Percentiles rank a stretch among this genome's conserved stretches.
phyloP scores from a whole-genome alignment of 148 eudicot species.

The Camellia granthamiana region DNA sequence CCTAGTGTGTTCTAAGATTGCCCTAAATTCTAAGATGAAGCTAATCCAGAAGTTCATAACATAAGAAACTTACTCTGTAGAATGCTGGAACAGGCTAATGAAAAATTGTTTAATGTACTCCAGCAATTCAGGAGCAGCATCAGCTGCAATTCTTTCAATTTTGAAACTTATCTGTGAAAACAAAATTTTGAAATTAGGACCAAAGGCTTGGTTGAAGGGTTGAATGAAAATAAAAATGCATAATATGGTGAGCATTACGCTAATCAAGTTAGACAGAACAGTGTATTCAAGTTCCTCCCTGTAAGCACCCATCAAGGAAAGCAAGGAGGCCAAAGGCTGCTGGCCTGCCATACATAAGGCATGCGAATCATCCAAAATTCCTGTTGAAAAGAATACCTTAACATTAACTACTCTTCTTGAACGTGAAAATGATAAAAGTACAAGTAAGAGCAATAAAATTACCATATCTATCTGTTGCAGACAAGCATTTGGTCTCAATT shows the following conservation, averaged over 20 bases:
- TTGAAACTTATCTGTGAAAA: constrained; percentile 58
- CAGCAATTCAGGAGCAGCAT: constrained; percentile 66
- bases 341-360: constrained; percentile 83
- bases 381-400: constrained; percentile 37
- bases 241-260: constrained; percentile 38
- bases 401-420: not conserved
- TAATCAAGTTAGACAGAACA: constrained; percentile 76
- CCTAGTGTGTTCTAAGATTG: constrained; percentile 6
- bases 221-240: constrained; percentile 1
- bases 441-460: constrained; percentile 10
- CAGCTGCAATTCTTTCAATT: constrained; percentile 74
- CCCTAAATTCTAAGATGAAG: not conserved
- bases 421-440: not conserved
- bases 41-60: not conserved
- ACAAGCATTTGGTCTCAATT: constrained; percentile 62
- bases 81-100: constrained; percentile 66
- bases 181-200: constrained; percentile 14
- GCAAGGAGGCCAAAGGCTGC: constrained; percentile 61
- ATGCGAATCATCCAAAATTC: constrained; percentile 85
- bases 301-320: constrained; percentile 77
- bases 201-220: not conserved
- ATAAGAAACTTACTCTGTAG: constrained; percentile 61
- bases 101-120: constrained; percentile 57
- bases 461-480: constrained; percentile 89
- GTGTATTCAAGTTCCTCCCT: constrained; percentile 86